These are phyloP conservation scores for Pseudopyricularia cyperi DNA, from an alignment of 2,329 filamentous ascomycete genomes.

Conservation along the genomic window DNA sequence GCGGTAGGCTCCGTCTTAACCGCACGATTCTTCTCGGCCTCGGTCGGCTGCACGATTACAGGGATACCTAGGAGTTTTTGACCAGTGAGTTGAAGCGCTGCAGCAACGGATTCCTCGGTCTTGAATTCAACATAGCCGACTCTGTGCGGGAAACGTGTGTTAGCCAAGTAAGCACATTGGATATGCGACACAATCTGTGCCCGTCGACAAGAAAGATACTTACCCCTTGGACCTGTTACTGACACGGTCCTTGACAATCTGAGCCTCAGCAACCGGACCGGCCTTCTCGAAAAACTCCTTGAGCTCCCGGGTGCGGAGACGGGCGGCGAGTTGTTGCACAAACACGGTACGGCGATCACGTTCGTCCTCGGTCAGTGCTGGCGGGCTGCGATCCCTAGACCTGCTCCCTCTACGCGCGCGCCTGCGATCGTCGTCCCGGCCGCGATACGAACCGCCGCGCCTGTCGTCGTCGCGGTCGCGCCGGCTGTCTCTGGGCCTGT, in stretches of 20 bases:
- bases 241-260: slow-evolving; percentile 96
- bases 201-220: slow-evolving; percentile 16
- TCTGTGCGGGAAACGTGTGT: slow-evolving; percentile 31
- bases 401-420: slow-evolving; percentile 16
- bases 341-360: slow-evolving; percentile 94
- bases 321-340: slow-evolving; percentile 92
- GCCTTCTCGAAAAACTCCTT: slow-evolving; percentile 93
- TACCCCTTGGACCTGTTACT: slow-evolving; percentile 97
- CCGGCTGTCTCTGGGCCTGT: slow-evolving; percentile 37
- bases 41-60: slow-evolving; percentile 94
- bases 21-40: slow-evolving; percentile 98
- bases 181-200: slow-evolving; percentile 14
- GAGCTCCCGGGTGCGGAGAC: slow-evolving; percentile 81
- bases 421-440: slow-evolving; percentile 36
- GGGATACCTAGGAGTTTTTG: slow-evolving; percentile 97
- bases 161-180: slow-evolving; percentile 14
- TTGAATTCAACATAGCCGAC: slow-evolving; percentile 99
- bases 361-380: slow-evolving; percentile 72
- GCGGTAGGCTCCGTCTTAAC: slow-evolving; percentile 63
- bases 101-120: slow-evolving; percentile 81
- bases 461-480: slow-evolving; percentile 26
- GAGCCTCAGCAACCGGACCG: slow-evolving; percentile 88
- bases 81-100: slow-evolving; percentile 94
- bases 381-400: slow-evolving; percentile 46
- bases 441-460: slow-evolving; percentile 25